A percentile compares a stretch with the other conserved stretches of the same genome.
These are phyloP conservation scores for Musa acuminata DNA, from an alignment of 176 grass and related monocot species.

Conservation along the genomic window DNA sequence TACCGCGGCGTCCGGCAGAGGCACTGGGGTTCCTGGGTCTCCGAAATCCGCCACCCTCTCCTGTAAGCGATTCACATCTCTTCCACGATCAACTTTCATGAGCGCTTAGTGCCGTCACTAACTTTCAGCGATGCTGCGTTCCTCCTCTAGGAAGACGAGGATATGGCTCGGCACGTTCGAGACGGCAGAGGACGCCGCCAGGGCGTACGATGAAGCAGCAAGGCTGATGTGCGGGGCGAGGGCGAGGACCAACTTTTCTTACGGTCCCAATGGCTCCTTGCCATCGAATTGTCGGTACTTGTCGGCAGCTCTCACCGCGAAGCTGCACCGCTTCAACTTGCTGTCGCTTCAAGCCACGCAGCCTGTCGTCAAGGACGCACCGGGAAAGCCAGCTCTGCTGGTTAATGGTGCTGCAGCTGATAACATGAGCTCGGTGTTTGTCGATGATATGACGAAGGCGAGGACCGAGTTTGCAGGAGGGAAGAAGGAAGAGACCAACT, in stretches of 20 bases:
- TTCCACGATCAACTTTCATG: too few species aligned
- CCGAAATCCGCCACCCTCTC: constrained; percentile 38
- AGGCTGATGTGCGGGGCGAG: constrained; percentile 83
- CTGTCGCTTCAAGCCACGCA: constrained; percentile 40
- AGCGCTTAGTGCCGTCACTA: neutral
- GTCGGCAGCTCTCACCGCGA: constrained; percentile 63
- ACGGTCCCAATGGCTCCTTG: neutral
- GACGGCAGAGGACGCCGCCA: constrained; percentile 84
- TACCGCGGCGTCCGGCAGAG: constrained; percentile 35
- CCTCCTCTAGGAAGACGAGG: constrained; percentile 63
- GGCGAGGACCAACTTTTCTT: constrained; percentile 76
- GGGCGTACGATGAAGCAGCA: constrained; percentile 93
- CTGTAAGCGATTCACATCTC: constrained; percentile 7
- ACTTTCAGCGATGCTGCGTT: neutral
- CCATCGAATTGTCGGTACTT: constrained; percentile 33
- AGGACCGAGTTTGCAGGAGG: neutral
- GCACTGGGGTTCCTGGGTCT: constrained; percentile 44
- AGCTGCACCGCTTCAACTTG: constrained; percentile 80
- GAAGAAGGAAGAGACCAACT: neutral
- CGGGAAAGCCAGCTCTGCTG: neutral
- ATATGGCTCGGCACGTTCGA: constrained; percentile 99
- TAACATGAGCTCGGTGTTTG: neutral
- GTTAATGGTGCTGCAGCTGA: neutral
- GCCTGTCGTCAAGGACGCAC: neutral
- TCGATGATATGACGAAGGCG: neutral